Evolutionary conservation across 352 stramenopile species (phyloP).

Genomic region (Pythium dissimile): DNA sequence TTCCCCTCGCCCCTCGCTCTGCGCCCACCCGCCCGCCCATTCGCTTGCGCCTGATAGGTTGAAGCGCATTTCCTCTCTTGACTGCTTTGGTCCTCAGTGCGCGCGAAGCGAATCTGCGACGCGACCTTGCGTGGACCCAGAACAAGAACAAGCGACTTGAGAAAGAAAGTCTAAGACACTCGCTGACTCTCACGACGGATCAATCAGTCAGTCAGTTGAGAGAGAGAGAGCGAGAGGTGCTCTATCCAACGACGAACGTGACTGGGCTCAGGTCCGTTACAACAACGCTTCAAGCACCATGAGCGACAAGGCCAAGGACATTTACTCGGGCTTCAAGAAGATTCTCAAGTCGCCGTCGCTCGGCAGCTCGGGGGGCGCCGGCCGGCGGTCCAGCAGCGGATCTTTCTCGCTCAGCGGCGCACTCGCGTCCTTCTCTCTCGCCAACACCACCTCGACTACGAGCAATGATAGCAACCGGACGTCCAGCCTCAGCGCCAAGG

Average conservation of each 20-base stretch:
- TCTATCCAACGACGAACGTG: neutral
- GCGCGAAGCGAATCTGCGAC: neutral
- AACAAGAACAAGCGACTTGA: no score
- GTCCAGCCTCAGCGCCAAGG: conserved; percentile 15
- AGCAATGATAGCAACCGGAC: conserved; percentile 7
- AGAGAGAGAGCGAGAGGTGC: no score
- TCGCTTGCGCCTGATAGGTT: neutral
- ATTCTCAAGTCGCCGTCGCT: conserved; percentile 57
- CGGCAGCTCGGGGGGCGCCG: conserved; percentile 1
- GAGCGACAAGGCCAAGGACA: conserved; percentile 73
- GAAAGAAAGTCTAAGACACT: no score
- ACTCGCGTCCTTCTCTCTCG: conserved; percentile 18
- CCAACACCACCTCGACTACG: conserved; percentile 6
- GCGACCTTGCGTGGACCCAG: no score
- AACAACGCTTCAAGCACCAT: no score
- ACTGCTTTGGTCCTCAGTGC: neutral
- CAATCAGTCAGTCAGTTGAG: no score
- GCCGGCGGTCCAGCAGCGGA: conserved; percentile 39
- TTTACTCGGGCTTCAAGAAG: conserved; percentile 81
- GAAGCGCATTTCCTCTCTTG: neutral
- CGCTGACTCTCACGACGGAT: no score
- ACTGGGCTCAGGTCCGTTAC: no score
- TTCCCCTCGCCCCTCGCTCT: neutral
- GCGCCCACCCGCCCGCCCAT: neutral
- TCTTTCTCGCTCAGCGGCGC: conserved; percentile 39